Conservation (phyloP, 352 stramenopile genomes). For the Globisporangium recalcitrans region DNA sequence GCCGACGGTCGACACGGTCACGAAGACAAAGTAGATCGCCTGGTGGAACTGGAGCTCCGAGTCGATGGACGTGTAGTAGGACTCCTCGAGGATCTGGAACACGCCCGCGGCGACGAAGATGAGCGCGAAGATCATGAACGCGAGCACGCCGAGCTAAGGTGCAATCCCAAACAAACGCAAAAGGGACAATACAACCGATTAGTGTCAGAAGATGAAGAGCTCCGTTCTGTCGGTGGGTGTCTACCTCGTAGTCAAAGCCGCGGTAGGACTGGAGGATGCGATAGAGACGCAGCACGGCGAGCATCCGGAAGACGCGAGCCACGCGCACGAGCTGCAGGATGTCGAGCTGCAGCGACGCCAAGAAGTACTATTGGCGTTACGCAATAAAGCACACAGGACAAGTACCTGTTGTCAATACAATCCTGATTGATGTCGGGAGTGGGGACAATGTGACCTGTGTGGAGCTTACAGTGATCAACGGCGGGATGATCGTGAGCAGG, state of each 20-base stretch:
- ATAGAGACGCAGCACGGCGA: conserved; percentile 53
- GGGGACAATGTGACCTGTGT: background rate
- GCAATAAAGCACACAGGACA: background rate
- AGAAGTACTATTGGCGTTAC: conserved; percentile 22
- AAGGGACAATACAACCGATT: background rate
- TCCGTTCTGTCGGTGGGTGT: background rate
- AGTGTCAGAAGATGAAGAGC: background rate
- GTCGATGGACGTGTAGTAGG: conserved; percentile 36
- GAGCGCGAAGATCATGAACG: conserved; percentile 50
- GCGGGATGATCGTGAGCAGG: conserved; percentile 47
- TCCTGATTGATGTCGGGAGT: background rate
- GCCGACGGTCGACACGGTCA: conserved; percentile 57
- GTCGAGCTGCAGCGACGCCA: conserved; percentile 30
- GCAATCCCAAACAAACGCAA: background rate
- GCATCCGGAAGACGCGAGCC: conserved; percentile 50
- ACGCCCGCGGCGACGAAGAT: conserved; percentile 54
- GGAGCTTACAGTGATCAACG: conserved; percentile 29
- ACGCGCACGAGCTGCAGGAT: conserved; percentile 45
- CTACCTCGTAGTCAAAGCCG: conserved; percentile 53
- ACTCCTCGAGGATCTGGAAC: conserved; percentile 54
- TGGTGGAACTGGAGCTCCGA: conserved; percentile 48
- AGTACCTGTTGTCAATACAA: background rate
- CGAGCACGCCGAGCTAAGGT: conserved; percentile 34
- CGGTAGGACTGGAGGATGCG: conserved; percentile 46
- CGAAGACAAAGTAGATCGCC: conserved; percentile 66